phyloP scores from a whole-genome alignment of 2,329 filamentous ascomycete genomes.

The Fusarium sp. region DNA sequence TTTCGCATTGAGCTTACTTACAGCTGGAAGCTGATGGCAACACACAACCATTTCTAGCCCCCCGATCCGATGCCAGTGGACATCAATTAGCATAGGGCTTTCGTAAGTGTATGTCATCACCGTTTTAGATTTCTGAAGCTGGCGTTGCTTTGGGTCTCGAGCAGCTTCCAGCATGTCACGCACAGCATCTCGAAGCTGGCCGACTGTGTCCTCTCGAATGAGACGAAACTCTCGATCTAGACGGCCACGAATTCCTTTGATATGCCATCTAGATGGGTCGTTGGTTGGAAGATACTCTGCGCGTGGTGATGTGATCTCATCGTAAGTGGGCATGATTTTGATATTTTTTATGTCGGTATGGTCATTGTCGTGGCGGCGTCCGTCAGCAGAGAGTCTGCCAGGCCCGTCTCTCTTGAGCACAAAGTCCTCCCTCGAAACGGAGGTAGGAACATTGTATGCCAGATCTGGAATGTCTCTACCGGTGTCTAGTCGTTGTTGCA shows the following conservation, averaged over 20 bases:
- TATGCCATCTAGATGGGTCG: conserved; percentile 45
- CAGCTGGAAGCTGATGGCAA: neutral
- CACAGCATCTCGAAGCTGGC: conserved; percentile 64
- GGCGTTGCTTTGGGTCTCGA: neutral
- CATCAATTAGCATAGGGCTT: neutral
- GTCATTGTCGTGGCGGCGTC: neutral
- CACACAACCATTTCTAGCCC: neutral
- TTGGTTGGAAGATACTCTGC: neutral
- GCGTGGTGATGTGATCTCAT: conserved; percentile 1
- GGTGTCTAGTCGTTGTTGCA: neutral
- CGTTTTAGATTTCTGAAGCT: neutral
- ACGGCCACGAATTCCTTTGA: conserved; percentile 58
- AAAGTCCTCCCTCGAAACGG: neutral
- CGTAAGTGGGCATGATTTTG: conserved; percentile 9
- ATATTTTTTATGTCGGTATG: neutral
- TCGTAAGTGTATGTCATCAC: conserved; percentile 3
- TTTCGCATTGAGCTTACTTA: neutral
- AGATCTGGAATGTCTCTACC: neutral
- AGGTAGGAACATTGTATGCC: neutral
- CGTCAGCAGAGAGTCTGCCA: neutral
- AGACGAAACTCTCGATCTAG: conserved; percentile 68
- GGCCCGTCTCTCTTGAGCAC: neutral
- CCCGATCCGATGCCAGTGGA: neutral
- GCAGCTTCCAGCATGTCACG: conserved; percentile 46
- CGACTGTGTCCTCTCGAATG: conserved; percentile 66